A percentile compares a stretch with the other conserved stretches of the same genome.
Evolutionary conservation across 2,329 filamentous ascomycete genomes (phyloP).

Genomic region (Emmonsiellopsis sp.): DNA sequence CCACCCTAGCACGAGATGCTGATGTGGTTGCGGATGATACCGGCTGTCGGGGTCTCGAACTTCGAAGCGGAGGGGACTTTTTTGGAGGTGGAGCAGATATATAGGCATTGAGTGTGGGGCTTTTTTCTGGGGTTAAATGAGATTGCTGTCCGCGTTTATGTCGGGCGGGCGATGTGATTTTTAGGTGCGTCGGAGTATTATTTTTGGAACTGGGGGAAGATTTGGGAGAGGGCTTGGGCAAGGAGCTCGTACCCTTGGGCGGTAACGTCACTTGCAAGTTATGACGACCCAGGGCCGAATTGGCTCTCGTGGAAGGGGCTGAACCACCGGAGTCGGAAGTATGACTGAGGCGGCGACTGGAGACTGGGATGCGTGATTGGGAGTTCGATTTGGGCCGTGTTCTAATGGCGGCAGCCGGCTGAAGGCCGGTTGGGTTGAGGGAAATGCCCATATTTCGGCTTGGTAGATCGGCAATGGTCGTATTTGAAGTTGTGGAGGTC

Average conservation of each 20-base stretch:
- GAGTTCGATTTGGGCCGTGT: conserved; percentile 8
- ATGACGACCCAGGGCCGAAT: conserved; percentile 23
- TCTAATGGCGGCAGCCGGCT: conserved; percentile 7
- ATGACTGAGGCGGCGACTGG: conserved; percentile 29
- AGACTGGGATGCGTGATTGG: conserved; percentile 37
- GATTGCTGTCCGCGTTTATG: conserved; percentile 24
- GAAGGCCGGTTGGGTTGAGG: conserved; percentile 17
- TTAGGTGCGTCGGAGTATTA: conserved; percentile 8
- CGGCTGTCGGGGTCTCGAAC: conserved; percentile 70
- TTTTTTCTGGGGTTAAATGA: conserved; percentile 38
- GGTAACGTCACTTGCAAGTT: conserved; percentile 23
- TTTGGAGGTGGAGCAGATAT: conserved; percentile 62
- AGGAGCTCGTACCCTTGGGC: conserved; percentile 30
- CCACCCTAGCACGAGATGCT: conserved; percentile 56
- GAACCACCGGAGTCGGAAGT: conserved; percentile 33
- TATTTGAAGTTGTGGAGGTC: conserved; percentile 23
- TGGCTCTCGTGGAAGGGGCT: conserved; percentile 23
- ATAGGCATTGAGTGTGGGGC: conserved; percentile 59
- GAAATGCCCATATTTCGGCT: conserved; percentile 27
- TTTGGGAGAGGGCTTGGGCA: conserved; percentile 31
- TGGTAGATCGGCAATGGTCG: conserved; percentile 20
- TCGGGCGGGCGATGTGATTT: conserved; percentile 25
- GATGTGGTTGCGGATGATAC: conserved; percentile 66
- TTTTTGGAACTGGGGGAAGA: conserved; percentile 17
- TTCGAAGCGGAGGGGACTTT: conserved; percentile 66